Conservation (phyloP, 164 flowering plant species). For the Annona squamosa region DNA sequence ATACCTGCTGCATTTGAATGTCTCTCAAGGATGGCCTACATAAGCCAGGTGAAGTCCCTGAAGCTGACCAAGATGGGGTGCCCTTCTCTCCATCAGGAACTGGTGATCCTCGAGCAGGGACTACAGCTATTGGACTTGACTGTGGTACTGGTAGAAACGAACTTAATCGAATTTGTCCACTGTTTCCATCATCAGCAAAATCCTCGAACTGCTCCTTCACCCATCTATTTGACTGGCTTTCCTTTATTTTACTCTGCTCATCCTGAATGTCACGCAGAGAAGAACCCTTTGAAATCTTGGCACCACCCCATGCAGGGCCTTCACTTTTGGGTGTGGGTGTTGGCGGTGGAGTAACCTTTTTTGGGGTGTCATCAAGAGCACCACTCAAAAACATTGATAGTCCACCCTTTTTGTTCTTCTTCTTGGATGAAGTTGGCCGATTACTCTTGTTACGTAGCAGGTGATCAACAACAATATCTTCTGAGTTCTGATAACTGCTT, state of each 20-base stretch:
- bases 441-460: constrained; percentile 20
- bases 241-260: constrained; percentile 66
- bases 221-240: constrained; percentile 15
- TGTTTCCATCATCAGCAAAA: constrained; percentile 27
- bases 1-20: constrained; percentile 95
- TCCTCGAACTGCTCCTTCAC: constrained; percentile 36
- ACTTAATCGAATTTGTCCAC: constrained; percentile 44
- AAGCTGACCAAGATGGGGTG: constrained; percentile 88
- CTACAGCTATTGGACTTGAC: constrained; percentile 73
- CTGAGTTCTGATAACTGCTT: constrained; percentile 15
- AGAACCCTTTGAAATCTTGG: constrained; percentile 48
- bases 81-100: constrained; percentile 56
- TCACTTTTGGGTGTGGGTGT: constrained; percentile 50
- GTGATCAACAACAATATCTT: constrained; percentile 12
- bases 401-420: constrained; percentile 90
- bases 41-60: constrained; percentile 70
- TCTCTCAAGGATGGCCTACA: constrained; percentile 84
- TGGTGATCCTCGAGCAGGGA: constrained; percentile 23
- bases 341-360: constrained; percentile 34
- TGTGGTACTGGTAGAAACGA: constrained; percentile 39
- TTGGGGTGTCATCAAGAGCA: constrained; percentile 76
- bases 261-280: constrained; percentile 80
- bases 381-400: constrained; percentile 96
- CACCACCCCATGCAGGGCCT: constrained; percentile 98
- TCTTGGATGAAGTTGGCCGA: constrained; percentile 40